Evolutionary conservation across 352 stramenopile species (phyloP), one percentile per base, ranked within the genome.

Genomic region (Plasmopara halstedii): DNA sequence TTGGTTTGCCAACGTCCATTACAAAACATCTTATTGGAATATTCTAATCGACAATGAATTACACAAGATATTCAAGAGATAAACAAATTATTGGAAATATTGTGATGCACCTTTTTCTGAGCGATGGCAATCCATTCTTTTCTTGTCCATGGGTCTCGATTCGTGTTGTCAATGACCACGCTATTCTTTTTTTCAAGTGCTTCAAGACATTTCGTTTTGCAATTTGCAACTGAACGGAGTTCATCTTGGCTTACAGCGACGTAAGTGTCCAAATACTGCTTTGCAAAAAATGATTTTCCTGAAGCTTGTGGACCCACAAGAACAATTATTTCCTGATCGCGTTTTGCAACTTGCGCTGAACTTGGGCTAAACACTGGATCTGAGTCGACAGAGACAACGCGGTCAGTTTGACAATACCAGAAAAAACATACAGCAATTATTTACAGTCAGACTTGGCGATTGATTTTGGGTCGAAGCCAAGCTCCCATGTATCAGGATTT

Each of bases 91-190:
- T n/a, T n/a, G n/a, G n/a, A n/a, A n/a, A 34, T 33, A 22, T 3
- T 20, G 32, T 10, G 37, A 15, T 50, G 15, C 49, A 87, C 73
- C 56, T 85, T 67, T 53, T 83, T 59, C 38, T 77, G 64, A 0
- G 76, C 84, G 27, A 95, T 57, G 8, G 53, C 31, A 45, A 93
- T 62, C 84, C 83, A 95, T 39, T 88, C 73, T 29, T 68, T 73
- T 20, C 84, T 70, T 9, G 64, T 51, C 8, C 78, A 69, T 17
- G 45, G 22, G 19, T 88, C 76, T 13, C 75, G 70, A 50, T 95
- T 95, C 9, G 84, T 96, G 42, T 70, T 87, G 57, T 96, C 87
- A 23, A 95, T 58, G 15, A 94, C 58, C 22, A 95, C 74, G 56
- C 74, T 95, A 37, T 77, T 75, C 18, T 76, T 69, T 17, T 65